These are phyloP conservation scores for Fistulinella staudtii DNA, from an alignment of 1,284 basidiomycete genomes.

Conservation along the genomic window DNA sequence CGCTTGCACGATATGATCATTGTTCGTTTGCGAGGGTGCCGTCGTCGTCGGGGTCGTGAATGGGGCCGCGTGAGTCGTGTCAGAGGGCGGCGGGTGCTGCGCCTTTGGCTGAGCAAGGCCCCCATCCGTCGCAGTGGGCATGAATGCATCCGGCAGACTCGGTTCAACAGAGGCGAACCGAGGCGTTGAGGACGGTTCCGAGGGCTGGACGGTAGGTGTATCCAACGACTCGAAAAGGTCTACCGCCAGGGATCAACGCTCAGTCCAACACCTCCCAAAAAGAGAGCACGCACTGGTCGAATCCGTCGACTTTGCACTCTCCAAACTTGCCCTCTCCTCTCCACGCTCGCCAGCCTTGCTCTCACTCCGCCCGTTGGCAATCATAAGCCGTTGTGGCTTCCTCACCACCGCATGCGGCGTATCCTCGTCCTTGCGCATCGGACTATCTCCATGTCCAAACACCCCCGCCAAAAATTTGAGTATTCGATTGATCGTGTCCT, in stretches of 20 bases:
- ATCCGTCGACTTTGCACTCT: constrained; percentile 28
- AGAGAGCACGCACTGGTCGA: constrained; percentile 13
- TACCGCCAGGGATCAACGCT: constrained; percentile 14
- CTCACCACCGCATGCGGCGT: constrained; percentile 46
- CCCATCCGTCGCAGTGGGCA: constrained; percentile 9
- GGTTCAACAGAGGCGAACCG: constrained; percentile 26
- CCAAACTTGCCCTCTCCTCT: constrained; percentile 26
- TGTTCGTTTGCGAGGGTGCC: constrained; percentile 15
- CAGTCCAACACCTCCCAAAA: not conserved
- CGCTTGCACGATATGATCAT: constrained; percentile 54
- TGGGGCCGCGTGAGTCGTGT: too few species aligned
- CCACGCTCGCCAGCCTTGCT: constrained; percentile 40
- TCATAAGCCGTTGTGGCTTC: constrained; percentile 58
- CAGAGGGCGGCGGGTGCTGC: too few species aligned
- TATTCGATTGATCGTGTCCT: constrained; percentile 97
- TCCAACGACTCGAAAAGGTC: constrained; percentile 32
- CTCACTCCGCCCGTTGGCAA: constrained; percentile 49
- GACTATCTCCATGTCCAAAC: constrained; percentile 62
- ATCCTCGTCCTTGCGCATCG: constrained; percentile 43
- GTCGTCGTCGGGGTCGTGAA: constrained; percentile 9
- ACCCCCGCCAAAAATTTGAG: constrained; percentile 92
- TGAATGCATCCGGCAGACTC: constrained; percentile 21
- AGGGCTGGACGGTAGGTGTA: constrained; percentile 29
- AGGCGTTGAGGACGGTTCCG: constrained; percentile 26
- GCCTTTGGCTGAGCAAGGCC: too few species aligned